Evolutionary conservation across 345 rosid genomes (phyloP).

Genomic region (Linum lewisii): DNA sequence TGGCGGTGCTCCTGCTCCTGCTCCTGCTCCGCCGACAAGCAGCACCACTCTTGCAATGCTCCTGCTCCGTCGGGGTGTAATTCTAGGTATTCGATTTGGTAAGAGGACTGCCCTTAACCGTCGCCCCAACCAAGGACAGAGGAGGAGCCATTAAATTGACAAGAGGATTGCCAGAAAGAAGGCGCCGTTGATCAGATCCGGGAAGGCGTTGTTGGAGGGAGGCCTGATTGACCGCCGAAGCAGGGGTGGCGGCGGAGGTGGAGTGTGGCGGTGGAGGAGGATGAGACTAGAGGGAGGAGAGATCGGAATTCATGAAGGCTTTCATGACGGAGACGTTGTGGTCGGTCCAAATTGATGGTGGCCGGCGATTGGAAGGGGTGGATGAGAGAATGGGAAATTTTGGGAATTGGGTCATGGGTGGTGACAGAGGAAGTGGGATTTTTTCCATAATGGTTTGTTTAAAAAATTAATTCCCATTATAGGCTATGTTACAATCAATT

Average conservation of each 20-base stretch:
- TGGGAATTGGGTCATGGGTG: slow-evolving; percentile 64
- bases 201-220: slow-evolving; percentile 88
- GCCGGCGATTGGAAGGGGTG: background rate
- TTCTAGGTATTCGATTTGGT: slow-evolving; percentile 13
- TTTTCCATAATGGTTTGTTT: too few species aligned
- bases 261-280: slow-evolving; percentile 21
- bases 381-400: too few species aligned
- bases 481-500: too few species aligned
- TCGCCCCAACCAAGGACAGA: slow-evolving; percentile 74
- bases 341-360: slow-evolving; percentile 71
- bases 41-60: slow-evolving; percentile 69
- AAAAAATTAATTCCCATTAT: too few species aligned
- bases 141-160: slow-evolving; percentile 43
- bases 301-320: slow-evolving; percentile 87
- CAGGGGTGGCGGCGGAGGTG: slow-evolving; percentile 22
- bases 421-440: slow-evolving; percentile 52
- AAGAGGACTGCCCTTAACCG: slow-evolving; percentile 52
- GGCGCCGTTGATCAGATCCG: slow-evolving; percentile 60
- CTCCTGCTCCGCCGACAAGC: too few species aligned
- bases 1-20: too few species aligned
- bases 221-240: slow-evolving; percentile 46
- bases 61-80: slow-evolving; percentile 49
- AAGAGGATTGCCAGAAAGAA: slow-evolving; percentile 78
- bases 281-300: slow-evolving; percentile 59
- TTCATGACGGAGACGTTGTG: slow-evolving; percentile 85